Base-by-base conservation (phyloP, 768 basidiomycete genomes). In the Cystobasidium ongulense region DNA sequence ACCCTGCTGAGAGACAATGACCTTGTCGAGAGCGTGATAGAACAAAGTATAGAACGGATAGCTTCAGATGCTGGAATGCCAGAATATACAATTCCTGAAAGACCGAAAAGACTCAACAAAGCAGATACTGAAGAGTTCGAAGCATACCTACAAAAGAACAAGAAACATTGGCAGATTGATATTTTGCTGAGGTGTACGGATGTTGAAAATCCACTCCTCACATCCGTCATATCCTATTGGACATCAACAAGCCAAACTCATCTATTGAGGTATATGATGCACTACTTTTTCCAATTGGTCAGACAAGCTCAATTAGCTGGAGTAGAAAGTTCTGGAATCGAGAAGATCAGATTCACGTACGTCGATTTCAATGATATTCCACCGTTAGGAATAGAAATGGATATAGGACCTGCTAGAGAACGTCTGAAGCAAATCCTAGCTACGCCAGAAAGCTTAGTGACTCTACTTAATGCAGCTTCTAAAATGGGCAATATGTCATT, bases 401-500 rank as follows among this genome's bases (percentile, higher is more conserved):
- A 25, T 5, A 4, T 38, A 41, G 29, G 2, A 5, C 7, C 4
- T 38, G 63, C 36, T 27, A 25, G 8, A 18, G 31, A 38, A 15
- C 10, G 33, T 5, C 11, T 38, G 1, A 17, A 64, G 25, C 10
- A 3, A 35, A 39, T 46, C 10, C 31, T 63, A 35, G 23, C 35
- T 2, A 17, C 4, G 7, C 63, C 63, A 3, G 63, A 38, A 17
- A 64, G 35, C 10, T 17, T 64, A 4, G 63, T 64, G 33, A 36
- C 11, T 17, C 18, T 64, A 27, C 31, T 64, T 15, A 64, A 64
- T 41, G 11, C 36, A 11, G 63, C 63, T 39, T 5, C 11, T 13
- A 64, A 64, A 46, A 39, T 39, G 23, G 63, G 63, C 41, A 64
- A 64, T 46, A 8, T 36, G 13, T 64, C 63, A 1, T 1, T 64